A percentile compares a stretch with the other conserved stretches of the same genome.
phyloP scores from a whole-genome alignment of 176 grass and related monocot species.

The Carex pumila region DNA sequence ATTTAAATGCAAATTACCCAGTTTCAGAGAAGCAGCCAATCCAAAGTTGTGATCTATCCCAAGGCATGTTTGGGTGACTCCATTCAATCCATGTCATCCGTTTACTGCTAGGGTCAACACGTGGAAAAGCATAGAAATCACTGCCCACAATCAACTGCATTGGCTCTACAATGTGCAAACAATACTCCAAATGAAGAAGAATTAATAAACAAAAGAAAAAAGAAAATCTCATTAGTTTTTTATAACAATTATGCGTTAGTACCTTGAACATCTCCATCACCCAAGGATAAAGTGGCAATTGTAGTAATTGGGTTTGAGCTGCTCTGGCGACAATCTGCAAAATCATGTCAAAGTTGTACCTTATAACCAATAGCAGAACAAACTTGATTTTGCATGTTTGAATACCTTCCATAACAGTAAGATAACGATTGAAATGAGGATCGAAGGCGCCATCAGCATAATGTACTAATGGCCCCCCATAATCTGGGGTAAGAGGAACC shows the following conservation, averaged over 20 bases:
- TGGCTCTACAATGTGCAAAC: constrained; percentile 39
- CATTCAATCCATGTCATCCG: constrained; percentile 78
- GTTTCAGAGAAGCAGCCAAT: constrained; percentile 65
- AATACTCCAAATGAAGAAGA: neutral
- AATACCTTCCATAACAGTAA: constrained; percentile 86
- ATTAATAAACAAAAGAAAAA: neutral
- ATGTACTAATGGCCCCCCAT: constrained; percentile 51
- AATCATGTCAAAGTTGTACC: constrained; percentile 1
- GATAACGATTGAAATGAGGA: constrained; percentile 59
- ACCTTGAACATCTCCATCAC: constrained; percentile 36
- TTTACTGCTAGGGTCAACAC: constrained; percentile 52
- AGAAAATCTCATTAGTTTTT: neutral
- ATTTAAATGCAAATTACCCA: constrained; percentile 41
- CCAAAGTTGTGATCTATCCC: constrained; percentile 84
- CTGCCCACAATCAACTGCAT: constrained; percentile 48
- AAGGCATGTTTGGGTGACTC: constrained; percentile 71
- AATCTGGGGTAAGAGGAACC: constrained; percentile 58
- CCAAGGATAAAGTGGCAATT: constrained; percentile 41
- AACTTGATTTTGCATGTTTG: neutral
- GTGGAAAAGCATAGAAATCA: constrained; percentile 88
- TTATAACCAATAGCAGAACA: neutral
- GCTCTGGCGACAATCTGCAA: constrained; percentile 49
- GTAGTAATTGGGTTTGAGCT: constrained; percentile 47
- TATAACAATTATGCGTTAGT: constrained; percentile 30
- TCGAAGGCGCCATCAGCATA: constrained; percentile 81